Percentiles rank a stretch among this genome's conserved stretches.
These are phyloP conservation scores for slime mould (Dictyostelium discoideum) DNA, from an alignment of 78 protist species.

Conservation along the genomic window DNA sequence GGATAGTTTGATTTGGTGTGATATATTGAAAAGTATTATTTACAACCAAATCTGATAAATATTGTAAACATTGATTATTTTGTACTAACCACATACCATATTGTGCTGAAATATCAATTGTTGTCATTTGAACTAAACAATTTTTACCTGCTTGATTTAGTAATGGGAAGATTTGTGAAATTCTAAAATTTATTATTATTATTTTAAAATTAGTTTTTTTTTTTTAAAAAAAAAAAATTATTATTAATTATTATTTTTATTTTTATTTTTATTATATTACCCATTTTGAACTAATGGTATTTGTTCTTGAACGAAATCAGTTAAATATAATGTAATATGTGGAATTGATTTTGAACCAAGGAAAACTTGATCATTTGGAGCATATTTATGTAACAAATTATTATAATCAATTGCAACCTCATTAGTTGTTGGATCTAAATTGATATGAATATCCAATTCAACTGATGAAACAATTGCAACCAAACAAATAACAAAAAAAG, in stretches of 20 bases:
- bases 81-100: slow-evolving; percentile 69
- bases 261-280: neutral
- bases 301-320: slow-evolving; percentile 26
- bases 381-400: neutral
- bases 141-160: neutral
- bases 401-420: slow-evolving; percentile 31
- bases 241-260: no score
- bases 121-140: slow-evolving; percentile 10
- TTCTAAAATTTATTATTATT: neutral
- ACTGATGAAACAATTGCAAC: neutral
- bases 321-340: slow-evolving; percentile 76
- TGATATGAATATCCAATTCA: slow-evolving; percentile 50
- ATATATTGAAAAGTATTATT: slow-evolving; percentile 64
- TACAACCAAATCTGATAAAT: slow-evolving; percentile 71
- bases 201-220: no score
- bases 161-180: slow-evolving; percentile 11
- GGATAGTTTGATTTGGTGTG: slow-evolving; percentile 73
- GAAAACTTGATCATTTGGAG: slow-evolving; percentile 62
- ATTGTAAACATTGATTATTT: slow-evolving; percentile 49
- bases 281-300: slow-evolving; percentile 4
- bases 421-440: slow-evolving; percentile 27
- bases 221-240: neutral
- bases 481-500: neutral
- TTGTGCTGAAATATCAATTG: slow-evolving; percentile 14
- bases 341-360: slow-evolving; percentile 50